Base-by-base conservation (phyloP, 176 grass and related monocot species). In the Musa itinerans region DNA sequence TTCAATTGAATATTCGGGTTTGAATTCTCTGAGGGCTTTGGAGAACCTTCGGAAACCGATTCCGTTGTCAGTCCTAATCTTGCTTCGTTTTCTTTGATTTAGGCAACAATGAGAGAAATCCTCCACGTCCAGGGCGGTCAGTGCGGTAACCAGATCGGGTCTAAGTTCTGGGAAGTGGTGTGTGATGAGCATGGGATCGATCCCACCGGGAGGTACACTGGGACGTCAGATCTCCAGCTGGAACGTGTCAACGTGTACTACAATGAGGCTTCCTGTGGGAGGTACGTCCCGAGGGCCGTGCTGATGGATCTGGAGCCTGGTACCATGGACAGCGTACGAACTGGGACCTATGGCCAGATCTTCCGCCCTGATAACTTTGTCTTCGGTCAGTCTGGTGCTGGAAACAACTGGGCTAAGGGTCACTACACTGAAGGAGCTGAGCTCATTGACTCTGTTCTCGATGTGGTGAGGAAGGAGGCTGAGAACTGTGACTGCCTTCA, bases 221-320 rank as follows among this genome's bases (percentile, higher is more conserved):
- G 89, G 48, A 82, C 1, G 43, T 88, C 85, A 4, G 89, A 92
- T 68, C 74, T 92, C 26, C 89, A 92, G 74, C 77, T 92, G 53
- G 89, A 92, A 86, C 83, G 89, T 9, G 89, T 89, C 59, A 92
- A 92, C 72, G 89, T 92, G 16, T 92, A 92, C 78, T 92, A 92
- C 75, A 92, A 92, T 9, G 86, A 92, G 83, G 89, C 89, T 51
- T 92, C 89, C 0, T 89, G 89, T 0, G 86, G 89, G 1, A 78
- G 89, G 2, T 92, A 86, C 13, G 89, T 92, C n/a, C 89, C 89
- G 29, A 75, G 89, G 4, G 86, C 89, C 52, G 89, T 92, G 51
- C 89, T 92, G 19, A 89, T 92, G 89, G 89, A 92, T 78, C 89
- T 92, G 80, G 89, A 92, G 75, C 89, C 89, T 10, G 89, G 89